Percentiles rank a stretch among this genome's conserved stretches.
Conservation (phyloP, 257 asterid species). For the Marsdenia floribunda region DNA sequence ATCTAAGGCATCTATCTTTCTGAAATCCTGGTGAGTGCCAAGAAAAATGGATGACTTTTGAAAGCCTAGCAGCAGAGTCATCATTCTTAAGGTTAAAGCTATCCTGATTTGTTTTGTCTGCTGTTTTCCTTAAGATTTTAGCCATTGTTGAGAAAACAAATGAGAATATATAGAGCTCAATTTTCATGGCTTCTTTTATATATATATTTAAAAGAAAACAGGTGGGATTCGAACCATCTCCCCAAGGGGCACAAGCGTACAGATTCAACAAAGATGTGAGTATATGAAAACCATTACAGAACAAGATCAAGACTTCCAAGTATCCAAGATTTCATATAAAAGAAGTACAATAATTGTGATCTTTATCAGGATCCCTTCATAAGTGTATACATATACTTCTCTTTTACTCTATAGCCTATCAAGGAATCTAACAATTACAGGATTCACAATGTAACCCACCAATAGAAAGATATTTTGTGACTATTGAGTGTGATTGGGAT, state of each 20-base stretch:
- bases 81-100: not conserved
- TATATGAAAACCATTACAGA: not conserved
- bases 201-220: not conserved
- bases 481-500: not conserved
- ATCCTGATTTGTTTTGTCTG: not conserved
- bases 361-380: not conserved
- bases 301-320: not conserved
- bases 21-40: constrained; percentile 45
- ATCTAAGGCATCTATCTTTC: constrained; percentile 17
- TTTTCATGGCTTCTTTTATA: too few relatives aligned
- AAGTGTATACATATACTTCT: not conserved
- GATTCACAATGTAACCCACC: not conserved
- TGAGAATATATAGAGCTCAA: not conserved
- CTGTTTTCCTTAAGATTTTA: not conserved
- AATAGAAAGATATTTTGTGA: not conserved
- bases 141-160: too few relatives aligned
- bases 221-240: not conserved
- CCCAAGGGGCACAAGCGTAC: constrained; percentile 10
- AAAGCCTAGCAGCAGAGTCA: not conserved
- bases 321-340: not conserved
- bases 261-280: constrained; percentile 8
- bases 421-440: not conserved
- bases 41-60: constrained; percentile 24
- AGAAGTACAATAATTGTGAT: not conserved
- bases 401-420: not conserved